phyloP scores from a whole-genome alignment of 179 eudicot species.

The Nepenthes alata region DNA sequence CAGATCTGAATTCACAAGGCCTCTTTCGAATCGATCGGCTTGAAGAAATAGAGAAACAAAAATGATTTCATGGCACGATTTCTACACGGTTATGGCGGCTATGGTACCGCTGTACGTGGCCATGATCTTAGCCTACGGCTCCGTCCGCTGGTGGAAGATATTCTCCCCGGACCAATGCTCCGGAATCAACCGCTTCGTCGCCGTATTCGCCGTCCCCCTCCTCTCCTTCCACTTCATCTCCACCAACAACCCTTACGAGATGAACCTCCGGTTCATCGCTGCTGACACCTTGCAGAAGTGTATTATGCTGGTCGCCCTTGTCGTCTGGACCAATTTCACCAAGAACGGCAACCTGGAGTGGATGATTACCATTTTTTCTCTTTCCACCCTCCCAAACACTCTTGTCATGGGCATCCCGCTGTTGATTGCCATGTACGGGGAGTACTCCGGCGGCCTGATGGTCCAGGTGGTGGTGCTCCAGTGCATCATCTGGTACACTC shows the following conservation, averaged over 20 bases:
- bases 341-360: slow-evolving; percentile 29
- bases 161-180: slow-evolving; percentile 41
- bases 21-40: no score
- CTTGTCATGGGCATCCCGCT: slow-evolving; percentile 48
- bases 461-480: slow-evolving; percentile 41
- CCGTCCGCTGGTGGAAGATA: slow-evolving; percentile 50
- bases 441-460: slow-evolving; percentile 26
- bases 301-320: slow-evolving; percentile 24
- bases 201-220: slow-evolving; percentile 37
- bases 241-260: slow-evolving; percentile 24
- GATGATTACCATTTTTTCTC: slow-evolving; percentile 38
- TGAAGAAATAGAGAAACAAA: background rate
- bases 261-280: slow-evolving; percentile 39
- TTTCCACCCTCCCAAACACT: slow-evolving; percentile 42
- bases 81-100: slow-evolving; percentile 37
- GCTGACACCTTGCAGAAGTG: slow-evolving; percentile 39
- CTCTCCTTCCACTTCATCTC: slow-evolving; percentile 49
- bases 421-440: slow-evolving; percentile 36
- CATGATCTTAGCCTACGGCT: slow-evolving; percentile 44
- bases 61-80: slow-evolving; percentile 37
- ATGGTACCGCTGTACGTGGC: slow-evolving; percentile 41
- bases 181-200: slow-evolving; percentile 47
- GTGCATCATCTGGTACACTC: slow-evolving; percentile 55
- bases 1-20: background rate
- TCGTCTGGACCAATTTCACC: slow-evolving; percentile 26